phyloP scores from a whole-genome alignment of 148 eudicot species.

The Silene latifolia region DNA sequence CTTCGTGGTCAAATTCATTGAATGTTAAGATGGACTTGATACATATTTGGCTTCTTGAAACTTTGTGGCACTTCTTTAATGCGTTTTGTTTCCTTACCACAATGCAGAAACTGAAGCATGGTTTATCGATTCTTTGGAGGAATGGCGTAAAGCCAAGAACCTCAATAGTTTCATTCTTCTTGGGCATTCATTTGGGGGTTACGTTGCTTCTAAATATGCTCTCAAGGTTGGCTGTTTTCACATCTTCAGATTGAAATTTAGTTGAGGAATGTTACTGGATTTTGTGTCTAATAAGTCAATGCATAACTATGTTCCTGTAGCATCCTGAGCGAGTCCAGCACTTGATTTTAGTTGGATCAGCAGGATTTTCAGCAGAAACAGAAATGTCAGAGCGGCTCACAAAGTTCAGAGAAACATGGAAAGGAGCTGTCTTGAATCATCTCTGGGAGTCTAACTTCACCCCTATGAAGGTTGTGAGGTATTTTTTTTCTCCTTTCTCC shows the following conservation, averaged over 20 bases:
- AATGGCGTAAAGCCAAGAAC: conserved; percentile 86
- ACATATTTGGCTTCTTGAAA: neutral
- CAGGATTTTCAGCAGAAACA: conserved; percentile 68
- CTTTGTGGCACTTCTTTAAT: neutral
- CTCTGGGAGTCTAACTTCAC: conserved; percentile 97
- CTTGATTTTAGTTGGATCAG: conserved; percentile 88
- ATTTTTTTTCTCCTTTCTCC: conserved; percentile 2
- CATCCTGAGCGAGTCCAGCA: conserved; percentile 92
- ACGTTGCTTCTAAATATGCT: conserved; percentile 92
- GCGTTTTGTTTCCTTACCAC: neutral
- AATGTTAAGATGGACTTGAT: neutral
- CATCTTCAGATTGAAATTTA: conserved; percentile 9
- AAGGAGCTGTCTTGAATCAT: conserved; percentile 83
- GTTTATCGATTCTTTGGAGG: conserved; percentile 96
- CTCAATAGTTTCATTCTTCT: conserved; percentile 76
- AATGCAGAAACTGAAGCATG: conserved; percentile 93
- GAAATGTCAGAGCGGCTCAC: conserved; percentile 64
- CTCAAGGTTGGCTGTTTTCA: conserved; percentile 55
- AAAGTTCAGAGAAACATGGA: conserved; percentile 78
- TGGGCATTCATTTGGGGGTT: conserved; percentile 98
- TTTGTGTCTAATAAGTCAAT: conserved; percentile 5
- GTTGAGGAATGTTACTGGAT: neutral
- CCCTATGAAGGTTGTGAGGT: conserved; percentile 86
- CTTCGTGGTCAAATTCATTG: neutral
- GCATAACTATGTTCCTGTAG: conserved; percentile 34